A percentile compares a stretch with the other conserved stretches of the same genome.
Evolutionary conservation across 805 yeast species (phyloP).

Genomic region (Scheffersomyces stipitis): DNA sequence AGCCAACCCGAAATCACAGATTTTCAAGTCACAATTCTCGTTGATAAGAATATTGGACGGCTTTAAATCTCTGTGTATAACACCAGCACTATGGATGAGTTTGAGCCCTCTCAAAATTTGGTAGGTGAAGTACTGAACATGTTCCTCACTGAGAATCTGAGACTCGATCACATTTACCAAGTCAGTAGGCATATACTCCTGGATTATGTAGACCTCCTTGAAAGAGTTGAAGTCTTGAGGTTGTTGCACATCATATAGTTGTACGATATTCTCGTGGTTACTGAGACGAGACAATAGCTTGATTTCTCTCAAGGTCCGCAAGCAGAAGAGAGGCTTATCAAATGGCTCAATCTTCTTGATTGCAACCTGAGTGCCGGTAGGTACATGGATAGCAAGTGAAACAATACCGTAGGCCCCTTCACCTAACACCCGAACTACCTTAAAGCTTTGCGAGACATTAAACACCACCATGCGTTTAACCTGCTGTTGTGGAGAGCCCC

Average conservation of each 20-base stretch:
- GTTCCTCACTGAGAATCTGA: constrained; percentile 61
- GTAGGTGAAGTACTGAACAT: constrained; percentile 67
- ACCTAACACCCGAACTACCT: constrained; percentile 61
- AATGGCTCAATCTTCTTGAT: constrained; percentile 78
- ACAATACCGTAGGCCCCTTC: constrained; percentile 86
- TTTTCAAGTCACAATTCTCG: constrained; percentile 69
- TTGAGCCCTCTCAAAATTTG: constrained; percentile 71
- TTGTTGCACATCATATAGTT: constrained; percentile 63
- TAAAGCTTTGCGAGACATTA: constrained; percentile 63
- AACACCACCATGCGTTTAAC: constrained; percentile 44
- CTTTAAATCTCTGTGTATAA: constrained; percentile 74
- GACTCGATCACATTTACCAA: constrained; percentile 61
- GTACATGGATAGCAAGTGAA: constrained; percentile 63
- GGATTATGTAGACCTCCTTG: constrained; percentile 71
- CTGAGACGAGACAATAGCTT: constrained; percentile 63
- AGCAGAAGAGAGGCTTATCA: constrained; percentile 60
- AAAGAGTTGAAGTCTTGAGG: constrained; percentile 60
- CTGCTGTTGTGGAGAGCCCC: no score
- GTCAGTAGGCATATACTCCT: constrained; percentile 78
- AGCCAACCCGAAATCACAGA: constrained; percentile 79
- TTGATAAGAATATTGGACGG: constrained; percentile 71
- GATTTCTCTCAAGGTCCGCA: constrained; percentile 71
- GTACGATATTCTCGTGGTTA: constrained; percentile 70
- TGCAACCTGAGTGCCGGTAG: constrained; percentile 65
- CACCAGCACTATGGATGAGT: constrained; percentile 68